Evolutionary conservation across 192 early-diverging fungal genomes (phyloP).

Genomic region (Phlyctochytrium arcticum): DNA sequence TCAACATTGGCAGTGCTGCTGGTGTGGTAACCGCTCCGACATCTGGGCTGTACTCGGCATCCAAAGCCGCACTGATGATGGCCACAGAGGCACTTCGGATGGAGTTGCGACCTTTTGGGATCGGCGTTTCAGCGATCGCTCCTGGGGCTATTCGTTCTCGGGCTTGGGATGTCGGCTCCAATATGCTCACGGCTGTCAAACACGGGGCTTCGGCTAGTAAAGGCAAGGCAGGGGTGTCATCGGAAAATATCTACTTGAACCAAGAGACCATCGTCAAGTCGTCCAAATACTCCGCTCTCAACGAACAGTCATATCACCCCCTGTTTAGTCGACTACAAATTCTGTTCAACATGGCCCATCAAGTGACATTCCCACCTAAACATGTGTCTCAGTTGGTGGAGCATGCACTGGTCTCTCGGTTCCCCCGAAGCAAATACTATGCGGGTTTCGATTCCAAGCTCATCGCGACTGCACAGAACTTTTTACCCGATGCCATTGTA

Average conservation of each 20-base stretch:
- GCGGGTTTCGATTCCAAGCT: slow-evolving; percentile 15
- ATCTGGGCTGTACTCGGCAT: slow-evolving; percentile 37
- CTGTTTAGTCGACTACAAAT: slow-evolving; percentile 7
- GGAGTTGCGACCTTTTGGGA: slow-evolving; percentile 34
- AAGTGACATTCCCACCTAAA: slow-evolving; percentile 14
- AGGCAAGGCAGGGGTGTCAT: background rate
- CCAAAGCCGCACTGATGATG: slow-evolving; percentile 29
- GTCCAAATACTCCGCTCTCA: background rate
- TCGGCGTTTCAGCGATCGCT: slow-evolving; percentile 41
- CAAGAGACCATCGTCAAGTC: too few relatives aligned
- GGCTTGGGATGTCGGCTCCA: slow-evolving; percentile 19
- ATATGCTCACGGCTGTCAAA: background rate
- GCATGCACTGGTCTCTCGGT: slow-evolving; percentile 10
- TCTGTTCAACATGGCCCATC: background rate
- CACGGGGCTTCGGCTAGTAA: background rate
- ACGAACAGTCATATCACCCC: background rate
- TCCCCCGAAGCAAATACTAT: slow-evolving; percentile 9
- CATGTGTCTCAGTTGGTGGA: slow-evolving; percentile 23
- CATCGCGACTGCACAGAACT: background rate
- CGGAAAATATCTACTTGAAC: background rate
- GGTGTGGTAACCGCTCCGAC: slow-evolving; percentile 38
- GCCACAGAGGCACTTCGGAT: slow-evolving; percentile 38
- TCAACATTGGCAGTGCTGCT: slow-evolving; percentile 40
- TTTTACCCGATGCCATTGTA: slow-evolving; percentile 5
- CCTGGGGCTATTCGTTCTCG: slow-evolving; percentile 24